Evolutionary conservation across 495 filamentous ascomycete genomes (phyloP).

Genomic region (Trichocladium uniseriatum): DNA sequence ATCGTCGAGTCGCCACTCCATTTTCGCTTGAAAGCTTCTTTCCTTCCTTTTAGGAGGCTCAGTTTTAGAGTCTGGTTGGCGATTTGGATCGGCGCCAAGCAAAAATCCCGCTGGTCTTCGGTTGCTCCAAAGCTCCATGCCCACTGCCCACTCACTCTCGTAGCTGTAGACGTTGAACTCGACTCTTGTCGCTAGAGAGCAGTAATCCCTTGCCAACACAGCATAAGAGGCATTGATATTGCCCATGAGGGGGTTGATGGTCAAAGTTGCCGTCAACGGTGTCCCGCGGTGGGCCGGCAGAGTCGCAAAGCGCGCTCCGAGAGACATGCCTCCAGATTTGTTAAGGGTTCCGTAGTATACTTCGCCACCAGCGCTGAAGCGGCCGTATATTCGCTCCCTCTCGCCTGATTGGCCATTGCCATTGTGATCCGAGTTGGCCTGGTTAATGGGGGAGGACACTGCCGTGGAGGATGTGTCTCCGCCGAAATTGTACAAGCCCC

Average conservation of each 20-base stretch:
- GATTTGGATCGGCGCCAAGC: conserved; percentile 26
- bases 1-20: conserved; percentile 45
- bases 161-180: conserved; percentile 98
- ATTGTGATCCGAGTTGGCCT: conserved; percentile 14
- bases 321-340: conserved; percentile 69
- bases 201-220: conserved; percentile 67
- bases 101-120: conserved; percentile 33
- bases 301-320: conserved; percentile 83
- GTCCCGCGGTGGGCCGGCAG: conserved; percentile 76
- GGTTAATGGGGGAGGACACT: conserved; percentile 10
- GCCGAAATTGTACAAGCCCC: conserved; percentile 92
- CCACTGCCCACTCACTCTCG: conserved; percentile 84
- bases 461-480: conserved; percentile 52
- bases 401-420: conserved; percentile 15
- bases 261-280: conserved; percentile 86
- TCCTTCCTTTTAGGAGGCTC: conserved; percentile 25
- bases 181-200: conserved; percentile 80
- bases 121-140: conserved; percentile 79
- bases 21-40: conserved; percentile 45
- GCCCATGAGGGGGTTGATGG: conserved; percentile 86
- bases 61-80: conserved; percentile 15
- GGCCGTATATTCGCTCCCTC: conserved; percentile 48
- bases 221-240: conserved; percentile 85
- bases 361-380: conserved; percentile 80
- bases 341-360: conserved; percentile 90